phyloP scores from a whole-genome alignment of 345 rosid species.

The Stellera chamaejasme region DNA sequence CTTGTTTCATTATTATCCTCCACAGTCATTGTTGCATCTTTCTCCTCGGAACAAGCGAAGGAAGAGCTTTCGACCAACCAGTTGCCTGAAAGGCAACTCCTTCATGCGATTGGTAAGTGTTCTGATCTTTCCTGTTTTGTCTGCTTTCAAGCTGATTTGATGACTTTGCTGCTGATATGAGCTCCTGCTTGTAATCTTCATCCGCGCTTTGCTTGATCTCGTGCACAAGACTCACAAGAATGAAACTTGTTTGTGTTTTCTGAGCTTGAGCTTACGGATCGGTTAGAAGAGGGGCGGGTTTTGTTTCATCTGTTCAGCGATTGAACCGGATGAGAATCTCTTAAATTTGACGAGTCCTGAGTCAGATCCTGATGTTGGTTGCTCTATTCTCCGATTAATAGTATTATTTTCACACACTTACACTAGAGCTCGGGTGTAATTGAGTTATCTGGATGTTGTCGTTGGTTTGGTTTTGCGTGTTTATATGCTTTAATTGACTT shows the following conservation, averaged over 20 bases:
- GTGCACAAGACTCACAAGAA: background rate
- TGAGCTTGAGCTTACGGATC: too few relatives aligned
- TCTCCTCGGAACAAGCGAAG: background rate
- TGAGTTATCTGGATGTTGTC: too few relatives aligned
- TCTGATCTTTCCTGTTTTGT: conserved; percentile 1
- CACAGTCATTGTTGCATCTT: background rate
- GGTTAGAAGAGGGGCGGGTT: background rate
- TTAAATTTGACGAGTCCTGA: too few relatives aligned
- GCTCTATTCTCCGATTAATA: too few relatives aligned
- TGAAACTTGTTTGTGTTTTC: too few relatives aligned
- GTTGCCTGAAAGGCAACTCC: background rate
- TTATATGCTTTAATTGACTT: background rate
- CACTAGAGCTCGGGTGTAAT: too few relatives aligned
- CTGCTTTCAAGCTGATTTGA: background rate
- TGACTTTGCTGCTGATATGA: background rate
- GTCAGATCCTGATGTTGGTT: too few relatives aligned
- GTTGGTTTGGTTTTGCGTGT: background rate
- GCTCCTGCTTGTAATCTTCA: too few relatives aligned
- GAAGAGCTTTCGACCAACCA: background rate
- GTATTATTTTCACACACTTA: too few relatives aligned
- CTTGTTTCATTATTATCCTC: background rate
- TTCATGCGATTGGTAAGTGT: conserved; percentile 15
- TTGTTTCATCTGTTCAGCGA: background rate
- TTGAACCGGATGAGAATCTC: too few relatives aligned
- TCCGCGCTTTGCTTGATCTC: background rate